These are phyloP conservation scores for Apostasia shenzhenica DNA, from an alignment of 106 monocot species.

Conservation along the genomic window DNA sequence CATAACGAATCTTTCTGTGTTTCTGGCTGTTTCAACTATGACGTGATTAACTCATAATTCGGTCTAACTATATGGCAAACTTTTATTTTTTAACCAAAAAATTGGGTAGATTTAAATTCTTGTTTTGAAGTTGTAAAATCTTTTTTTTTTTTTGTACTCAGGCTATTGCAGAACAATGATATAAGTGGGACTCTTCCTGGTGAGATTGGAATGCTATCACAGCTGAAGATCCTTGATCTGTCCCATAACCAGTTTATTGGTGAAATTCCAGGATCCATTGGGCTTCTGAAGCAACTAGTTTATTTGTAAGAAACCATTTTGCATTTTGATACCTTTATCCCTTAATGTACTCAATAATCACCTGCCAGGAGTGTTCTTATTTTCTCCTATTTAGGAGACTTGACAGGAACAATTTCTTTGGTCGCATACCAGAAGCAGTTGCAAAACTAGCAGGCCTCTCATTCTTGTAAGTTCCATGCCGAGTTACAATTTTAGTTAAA, in stretches of 20 bases:
- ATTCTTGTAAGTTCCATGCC: slow-evolving; percentile 69
- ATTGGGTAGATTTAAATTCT: neutral
- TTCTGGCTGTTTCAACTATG: no score
- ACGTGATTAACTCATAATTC: no score
- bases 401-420: slow-evolving; percentile 81
- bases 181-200: slow-evolving; percentile 68
- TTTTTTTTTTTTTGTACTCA: slow-evolving; percentile 13
- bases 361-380: neutral
- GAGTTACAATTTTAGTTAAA: neutral
- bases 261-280: slow-evolving; percentile 74
- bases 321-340: neutral
- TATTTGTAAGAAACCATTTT: slow-evolving; percentile 52
- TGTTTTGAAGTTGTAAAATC: no score
- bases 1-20: no score
- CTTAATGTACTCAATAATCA: neutral
- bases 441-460: slow-evolving; percentile 73
- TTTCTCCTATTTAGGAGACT: slow-evolving; percentile 49
- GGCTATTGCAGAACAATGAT: slow-evolving; percentile 82
- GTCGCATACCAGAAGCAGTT: slow-evolving; percentile 71
- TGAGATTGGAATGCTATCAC: slow-evolving; percentile 69
- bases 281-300: slow-evolving; percentile 52
- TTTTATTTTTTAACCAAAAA: no score
- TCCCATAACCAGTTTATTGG: slow-evolving; percentile 79
- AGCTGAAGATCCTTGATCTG: slow-evolving; percentile 75
- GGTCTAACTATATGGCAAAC: no score